These are phyloP conservation scores for Xylariaceae sp. DNA, from an alignment of 2,329 filamentous ascomycete species.

Conservation along the genomic window DNA sequence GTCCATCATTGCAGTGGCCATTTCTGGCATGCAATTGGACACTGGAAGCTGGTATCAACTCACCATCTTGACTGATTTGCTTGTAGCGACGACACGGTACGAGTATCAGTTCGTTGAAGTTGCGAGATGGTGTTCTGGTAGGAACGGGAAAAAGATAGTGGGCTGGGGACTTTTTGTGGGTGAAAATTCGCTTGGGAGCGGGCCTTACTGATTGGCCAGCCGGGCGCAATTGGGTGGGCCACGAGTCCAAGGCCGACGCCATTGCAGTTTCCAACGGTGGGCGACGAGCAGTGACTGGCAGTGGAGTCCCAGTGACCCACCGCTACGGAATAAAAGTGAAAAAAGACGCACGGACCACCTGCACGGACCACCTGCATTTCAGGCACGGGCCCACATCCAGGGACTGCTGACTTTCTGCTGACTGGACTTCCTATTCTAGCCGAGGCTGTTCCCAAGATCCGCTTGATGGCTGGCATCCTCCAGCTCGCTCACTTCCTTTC, in stretches of 20 bases:
- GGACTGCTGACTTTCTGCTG: neutral
- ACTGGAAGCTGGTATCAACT: constrained; percentile 44
- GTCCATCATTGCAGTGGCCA: constrained; percentile 25
- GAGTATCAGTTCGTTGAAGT: constrained; percentile 26
- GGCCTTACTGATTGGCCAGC: constrained; percentile 12
- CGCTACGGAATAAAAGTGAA: too few relatives aligned
- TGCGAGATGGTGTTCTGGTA: constrained; percentile 13
- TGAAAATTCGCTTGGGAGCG: constrained; percentile 32
- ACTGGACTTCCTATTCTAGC: neutral
- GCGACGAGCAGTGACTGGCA: constrained; percentile 20
- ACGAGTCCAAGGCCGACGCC: constrained; percentile 23
- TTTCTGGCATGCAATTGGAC: constrained; percentile 31
- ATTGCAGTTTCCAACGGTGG: constrained; percentile 17
- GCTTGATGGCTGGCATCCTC: neutral
- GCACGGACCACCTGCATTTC: constrained; percentile 18
- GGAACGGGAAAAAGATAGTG: constrained; percentile 24
- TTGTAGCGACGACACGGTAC: constrained; percentile 23
- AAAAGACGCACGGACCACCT: constrained; percentile 19
- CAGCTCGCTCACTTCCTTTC: neutral
- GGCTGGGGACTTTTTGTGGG: constrained; percentile 33
- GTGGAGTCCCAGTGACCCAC: too few relatives aligned
- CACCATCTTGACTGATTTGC: constrained; percentile 62
- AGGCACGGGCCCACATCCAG: neutral
- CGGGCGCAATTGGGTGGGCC: constrained; percentile 29
- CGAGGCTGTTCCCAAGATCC: neutral